phyloP scores from a whole-genome alignment of 768 basidiomycete species.

The Boletus coccyginus region DNA sequence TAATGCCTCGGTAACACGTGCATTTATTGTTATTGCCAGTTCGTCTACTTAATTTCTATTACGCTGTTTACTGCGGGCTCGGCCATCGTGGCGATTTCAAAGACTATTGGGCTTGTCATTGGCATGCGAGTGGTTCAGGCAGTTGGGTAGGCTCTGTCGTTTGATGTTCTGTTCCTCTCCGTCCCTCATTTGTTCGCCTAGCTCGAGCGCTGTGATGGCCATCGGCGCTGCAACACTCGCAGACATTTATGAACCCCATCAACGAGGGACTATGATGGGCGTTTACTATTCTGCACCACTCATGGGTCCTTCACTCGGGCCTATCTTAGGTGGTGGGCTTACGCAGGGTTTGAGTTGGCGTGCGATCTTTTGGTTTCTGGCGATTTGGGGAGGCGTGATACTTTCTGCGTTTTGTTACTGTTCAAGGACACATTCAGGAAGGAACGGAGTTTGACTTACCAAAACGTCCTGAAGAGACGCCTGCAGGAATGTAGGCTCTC shows the following conservation, averaged over 20 bases:
- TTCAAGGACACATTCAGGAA: constrained; percentile 84
- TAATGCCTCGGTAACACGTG: neutral
- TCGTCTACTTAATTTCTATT: constrained; percentile 55
- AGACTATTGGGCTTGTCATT: constrained; percentile 56
- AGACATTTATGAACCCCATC: constrained; percentile 72
- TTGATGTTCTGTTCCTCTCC: neutral
- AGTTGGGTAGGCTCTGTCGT: constrained; percentile 44
- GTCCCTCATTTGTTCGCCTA: constrained; percentile 19
- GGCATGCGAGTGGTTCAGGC: constrained; percentile 69
- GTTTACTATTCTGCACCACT: constrained; percentile 79
- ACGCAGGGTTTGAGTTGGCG: constrained; percentile 75
- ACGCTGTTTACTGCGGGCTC: constrained; percentile 54
- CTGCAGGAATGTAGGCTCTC: constrained; percentile 21
- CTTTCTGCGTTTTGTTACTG: constrained; percentile 59
- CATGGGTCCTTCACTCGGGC: constrained; percentile 67
- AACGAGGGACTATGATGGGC: constrained; percentile 79
- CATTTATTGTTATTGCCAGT: constrained; percentile 26
- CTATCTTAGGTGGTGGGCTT: constrained; percentile 68
- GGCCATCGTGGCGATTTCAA: constrained; percentile 55
- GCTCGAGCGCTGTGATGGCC: constrained; percentile 65
- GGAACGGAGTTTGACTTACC: constrained; percentile 81
- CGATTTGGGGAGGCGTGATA: constrained; percentile 56
- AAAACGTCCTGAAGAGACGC: constrained; percentile 53
- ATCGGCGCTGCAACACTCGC: constrained; percentile 74
- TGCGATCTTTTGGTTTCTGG: constrained; percentile 82